Percentiles rank a stretch among this genome's conserved stretches.
These are phyloP conservation scores for Cruciata laevipes DNA, from an alignment of 257 asterid species.

Conservation along the genomic window DNA sequence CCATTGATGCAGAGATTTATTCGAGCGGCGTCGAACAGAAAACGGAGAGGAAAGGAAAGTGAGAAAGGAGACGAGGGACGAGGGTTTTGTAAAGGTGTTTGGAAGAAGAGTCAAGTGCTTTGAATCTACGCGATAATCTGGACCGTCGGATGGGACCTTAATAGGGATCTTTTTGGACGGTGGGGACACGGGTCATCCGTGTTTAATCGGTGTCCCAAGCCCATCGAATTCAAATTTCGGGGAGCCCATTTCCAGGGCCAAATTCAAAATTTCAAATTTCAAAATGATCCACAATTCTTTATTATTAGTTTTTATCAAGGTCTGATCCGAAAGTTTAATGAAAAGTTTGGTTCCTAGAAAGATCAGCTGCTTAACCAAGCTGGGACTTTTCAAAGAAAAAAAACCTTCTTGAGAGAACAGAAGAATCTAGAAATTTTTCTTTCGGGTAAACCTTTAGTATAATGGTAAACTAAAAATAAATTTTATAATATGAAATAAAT, in stretches of 20 bases:
- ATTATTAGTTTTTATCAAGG: no score
- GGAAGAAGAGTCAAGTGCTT: constrained; percentile 33
- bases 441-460: no score
- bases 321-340: no score
- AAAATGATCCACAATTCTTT: no score
- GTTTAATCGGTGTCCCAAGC: background rate
- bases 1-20: background rate
- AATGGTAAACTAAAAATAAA: no score
- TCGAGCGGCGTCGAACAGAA: background rate
- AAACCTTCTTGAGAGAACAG: no score
- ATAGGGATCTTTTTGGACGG: background rate
- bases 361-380: no score
- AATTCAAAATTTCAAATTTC: no score
- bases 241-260: background rate
- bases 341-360: no score
- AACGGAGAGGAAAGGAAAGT: constrained; percentile 5
- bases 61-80: constrained; percentile 17
- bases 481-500: no score
- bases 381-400: no score
- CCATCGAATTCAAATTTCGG: background rate
- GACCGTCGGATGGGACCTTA: constrained; percentile 36
- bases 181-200: constrained; percentile 8
- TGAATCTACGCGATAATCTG: constrained; percentile 43
- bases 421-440: no score
- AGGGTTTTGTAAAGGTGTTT: constrained; percentile 20